Evolutionary conservation across 306 rosid species (phyloP).

Genomic region (Acmispon strigosus): DNA sequence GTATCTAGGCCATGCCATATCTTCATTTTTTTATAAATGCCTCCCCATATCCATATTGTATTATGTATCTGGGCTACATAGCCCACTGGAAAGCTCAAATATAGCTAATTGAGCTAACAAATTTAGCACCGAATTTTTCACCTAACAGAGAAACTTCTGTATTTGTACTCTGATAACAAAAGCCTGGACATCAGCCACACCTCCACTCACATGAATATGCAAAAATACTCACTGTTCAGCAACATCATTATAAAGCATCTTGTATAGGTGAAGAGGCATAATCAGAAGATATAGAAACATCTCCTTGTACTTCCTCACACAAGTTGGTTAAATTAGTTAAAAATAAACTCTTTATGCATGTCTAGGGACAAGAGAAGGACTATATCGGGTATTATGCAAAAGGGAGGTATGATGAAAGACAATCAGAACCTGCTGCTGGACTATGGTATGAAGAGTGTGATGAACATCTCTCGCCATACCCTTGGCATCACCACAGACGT

Average conservation of each 20-base stretch:
- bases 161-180: background rate
- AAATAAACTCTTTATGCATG: constrained; percentile 12
- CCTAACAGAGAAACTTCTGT: background rate
- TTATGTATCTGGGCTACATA: too few species aligned
- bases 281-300: background rate
- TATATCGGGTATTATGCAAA: background rate
- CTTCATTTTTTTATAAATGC: too few species aligned
- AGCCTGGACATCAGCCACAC: background rate
- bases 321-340: background rate
- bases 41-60: too few species aligned
- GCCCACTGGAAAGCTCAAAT: background rate
- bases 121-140: background rate
- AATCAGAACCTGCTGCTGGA: constrained; percentile 58
- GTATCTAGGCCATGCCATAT: too few species aligned
- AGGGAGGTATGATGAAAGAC: constrained; percentile 10
- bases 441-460: constrained; percentile 70
- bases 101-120: constrained; percentile 1
- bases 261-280: background rate
- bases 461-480: constrained; percentile 96
- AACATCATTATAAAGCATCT: background rate
- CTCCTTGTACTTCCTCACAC: background rate
- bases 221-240: background rate
- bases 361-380: background rate
- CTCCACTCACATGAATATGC: background rate
- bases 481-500: constrained; percentile 97